phyloP scores from a whole-genome alignment of 2,329 filamentous ascomycete species.

The Alternaria panax region DNA sequence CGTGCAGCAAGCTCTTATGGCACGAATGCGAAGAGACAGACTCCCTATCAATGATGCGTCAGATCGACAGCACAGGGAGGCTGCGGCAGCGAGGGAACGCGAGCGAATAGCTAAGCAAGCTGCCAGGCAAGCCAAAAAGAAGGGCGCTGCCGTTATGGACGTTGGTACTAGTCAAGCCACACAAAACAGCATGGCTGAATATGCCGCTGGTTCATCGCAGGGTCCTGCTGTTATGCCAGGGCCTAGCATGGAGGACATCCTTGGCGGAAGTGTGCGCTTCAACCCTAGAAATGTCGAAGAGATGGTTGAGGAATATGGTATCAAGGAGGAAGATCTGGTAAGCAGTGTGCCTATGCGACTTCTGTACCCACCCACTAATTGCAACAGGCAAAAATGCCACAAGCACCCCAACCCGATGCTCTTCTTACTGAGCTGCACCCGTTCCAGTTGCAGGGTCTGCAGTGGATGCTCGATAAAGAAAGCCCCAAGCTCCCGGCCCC shows the following conservation, averaged over 20 bases:
- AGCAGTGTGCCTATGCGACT: conserved; percentile 1
- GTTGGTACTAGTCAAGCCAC: conserved; percentile 19
- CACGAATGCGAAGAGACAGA: conserved; percentile 68
- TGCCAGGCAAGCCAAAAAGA: conserved; percentile 41
- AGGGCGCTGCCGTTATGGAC: conserved; percentile 36
- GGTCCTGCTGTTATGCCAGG: conserved; percentile 45
- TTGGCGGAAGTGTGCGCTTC: conserved; percentile 71
- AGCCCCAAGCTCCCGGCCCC: conserved; percentile 68
- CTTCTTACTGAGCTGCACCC: conserved; percentile 75
- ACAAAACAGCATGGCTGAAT: conserved; percentile 37
- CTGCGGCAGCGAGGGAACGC: conserved; percentile 64
- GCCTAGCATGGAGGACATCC: conserved; percentile 67
- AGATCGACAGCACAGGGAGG: conserved; percentile 58
- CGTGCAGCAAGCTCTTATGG: conserved; percentile 63
- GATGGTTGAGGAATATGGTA: conserved; percentile 73
- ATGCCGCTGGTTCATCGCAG: conserved; percentile 34
- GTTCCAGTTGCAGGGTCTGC: conserved; percentile 79
- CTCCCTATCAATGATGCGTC: conserved; percentile 58
- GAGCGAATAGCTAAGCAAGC: conserved; percentile 56
- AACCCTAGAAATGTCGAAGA: conserved; percentile 70
- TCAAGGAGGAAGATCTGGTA: conserved; percentile 71
- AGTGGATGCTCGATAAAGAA: conserved; percentile 83
- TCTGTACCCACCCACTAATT: conserved; percentile 15
- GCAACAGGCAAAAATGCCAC: conserved; percentile 67
- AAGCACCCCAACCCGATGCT: conserved; percentile 70